Percentiles rank a stretch among this genome's conserved stretches.
Conservation (phyloP, 805 yeast genomes). For the Wickerhamiella sergipiensis region DNA sequence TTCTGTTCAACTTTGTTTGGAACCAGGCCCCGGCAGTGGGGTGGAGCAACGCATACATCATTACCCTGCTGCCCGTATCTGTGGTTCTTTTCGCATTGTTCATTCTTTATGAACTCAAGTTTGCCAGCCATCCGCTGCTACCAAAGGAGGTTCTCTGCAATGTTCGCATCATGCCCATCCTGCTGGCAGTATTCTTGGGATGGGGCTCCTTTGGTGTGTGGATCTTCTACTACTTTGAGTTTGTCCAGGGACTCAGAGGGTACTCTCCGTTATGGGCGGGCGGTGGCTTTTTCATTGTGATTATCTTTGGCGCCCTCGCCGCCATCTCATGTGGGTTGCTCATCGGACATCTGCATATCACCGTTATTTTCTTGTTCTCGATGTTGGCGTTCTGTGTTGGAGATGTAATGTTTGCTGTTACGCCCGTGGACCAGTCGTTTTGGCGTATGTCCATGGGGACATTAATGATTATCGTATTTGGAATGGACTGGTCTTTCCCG, state of each 20-base stretch:
- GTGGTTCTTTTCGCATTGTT: slow-evolving; percentile 33
- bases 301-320: slow-evolving; percentile 44
- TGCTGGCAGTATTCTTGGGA: slow-evolving; percentile 43
- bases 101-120: slow-evolving; percentile 26
- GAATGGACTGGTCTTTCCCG: slow-evolving; percentile 71
- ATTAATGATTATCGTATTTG: slow-evolving; percentile 45
- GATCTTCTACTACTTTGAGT: slow-evolving; percentile 47
- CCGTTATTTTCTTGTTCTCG: slow-evolving; percentile 37
- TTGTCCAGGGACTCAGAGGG: slow-evolving; percentile 36
- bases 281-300: slow-evolving; percentile 32
- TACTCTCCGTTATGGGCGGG: slow-evolving; percentile 35
- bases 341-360: slow-evolving; percentile 35
- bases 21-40: slow-evolving; percentile 66
- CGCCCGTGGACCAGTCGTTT: slow-evolving; percentile 45
- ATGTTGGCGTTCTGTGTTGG: slow-evolving; percentile 36
- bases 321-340: slow-evolving; percentile 38
- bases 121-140: slow-evolving; percentile 56
- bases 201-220: slow-evolving; percentile 77
- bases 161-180: slow-evolving; percentile 31
- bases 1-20: slow-evolving; percentile 55
- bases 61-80: slow-evolving; percentile 44
- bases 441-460: slow-evolving; percentile 46
- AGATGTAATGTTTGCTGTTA: slow-evolving; percentile 9
- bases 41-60: slow-evolving; percentile 46
- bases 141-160: slow-evolving; percentile 24